Conservation (phyloP, 148 eudicot genomes). For the Nepenthes gracilis region DNA sequence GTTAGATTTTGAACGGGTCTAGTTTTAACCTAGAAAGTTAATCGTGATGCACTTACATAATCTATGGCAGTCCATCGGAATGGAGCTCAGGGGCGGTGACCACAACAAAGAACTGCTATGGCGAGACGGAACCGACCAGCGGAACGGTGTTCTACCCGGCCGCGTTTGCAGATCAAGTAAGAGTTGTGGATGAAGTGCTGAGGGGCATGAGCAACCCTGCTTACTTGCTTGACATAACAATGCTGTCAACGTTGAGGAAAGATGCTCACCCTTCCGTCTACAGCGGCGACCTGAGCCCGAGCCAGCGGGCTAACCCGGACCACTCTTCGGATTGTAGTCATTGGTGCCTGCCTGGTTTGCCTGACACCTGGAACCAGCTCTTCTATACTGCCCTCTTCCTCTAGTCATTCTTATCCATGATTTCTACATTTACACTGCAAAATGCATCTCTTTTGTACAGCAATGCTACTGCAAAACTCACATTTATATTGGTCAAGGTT, state of each 20-base stretch:
- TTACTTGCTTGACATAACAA: conserved; percentile 66
- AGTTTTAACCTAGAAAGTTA: no score
- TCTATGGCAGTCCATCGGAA: conserved; percentile 45
- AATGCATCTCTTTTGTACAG: no score
- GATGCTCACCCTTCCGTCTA: conserved; percentile 93
- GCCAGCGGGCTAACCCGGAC: conserved; percentile 58
- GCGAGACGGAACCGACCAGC: conserved; percentile 50
- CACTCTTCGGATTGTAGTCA: conserved; percentile 81
- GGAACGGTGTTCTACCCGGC: conserved; percentile 37
- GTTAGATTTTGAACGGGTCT: no score
- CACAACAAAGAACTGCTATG: conserved; percentile 53
- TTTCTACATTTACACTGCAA: no score
- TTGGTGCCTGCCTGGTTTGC: conserved; percentile 96
- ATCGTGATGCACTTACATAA: background rate
- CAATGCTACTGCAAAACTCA: no score
- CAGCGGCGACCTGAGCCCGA: conserved; percentile 61
- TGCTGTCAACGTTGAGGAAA: conserved; percentile 73
- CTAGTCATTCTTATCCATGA: conserved; percentile 10
- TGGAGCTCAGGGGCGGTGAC: conserved; percentile 12
- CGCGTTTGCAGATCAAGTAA: conserved; percentile 36
- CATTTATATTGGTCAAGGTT: no score
- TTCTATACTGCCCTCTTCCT: conserved; percentile 53
- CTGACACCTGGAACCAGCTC: conserved; percentile 96
- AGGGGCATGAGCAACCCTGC: conserved; percentile 50
- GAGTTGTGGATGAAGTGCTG: conserved; percentile 36